A percentile compares a stretch with the other conserved stretches of the same genome.
Evolutionary conservation across 202 grass and related monocot species (phyloP).

Genomic region (Carex sylvatica): DNA sequence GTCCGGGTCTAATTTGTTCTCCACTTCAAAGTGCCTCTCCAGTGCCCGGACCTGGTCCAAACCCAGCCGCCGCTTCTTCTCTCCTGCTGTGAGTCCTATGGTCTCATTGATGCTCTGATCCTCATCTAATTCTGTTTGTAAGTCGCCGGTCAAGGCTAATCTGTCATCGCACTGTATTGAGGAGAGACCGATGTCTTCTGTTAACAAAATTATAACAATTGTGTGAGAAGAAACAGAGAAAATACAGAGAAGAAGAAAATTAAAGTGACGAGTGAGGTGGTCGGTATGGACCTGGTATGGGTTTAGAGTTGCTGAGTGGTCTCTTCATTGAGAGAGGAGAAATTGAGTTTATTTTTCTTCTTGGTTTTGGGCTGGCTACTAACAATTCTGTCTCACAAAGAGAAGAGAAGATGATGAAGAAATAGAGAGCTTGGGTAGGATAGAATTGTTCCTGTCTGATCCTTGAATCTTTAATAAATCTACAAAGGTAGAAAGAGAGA

Average conservation of each 20-base stretch:
- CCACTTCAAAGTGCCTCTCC: slow-evolving; percentile 76
- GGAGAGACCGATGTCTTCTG: not conserved
- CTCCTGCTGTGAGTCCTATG: not conserved
- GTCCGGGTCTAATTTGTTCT: slow-evolving; percentile 93
- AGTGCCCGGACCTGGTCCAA: slow-evolving; percentile 78
- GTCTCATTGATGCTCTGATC: slow-evolving; percentile 11
- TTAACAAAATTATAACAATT: slow-evolving; percentile 24
- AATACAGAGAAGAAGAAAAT: slow-evolving; percentile 7
- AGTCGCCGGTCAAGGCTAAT: not conserved
- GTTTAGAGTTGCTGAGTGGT: slow-evolving; percentile 4
- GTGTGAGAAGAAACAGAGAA: slow-evolving; percentile 16
- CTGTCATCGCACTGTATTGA: not conserved
- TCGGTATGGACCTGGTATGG: not conserved
- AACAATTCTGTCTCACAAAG: not conserved
- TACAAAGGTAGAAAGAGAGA: not conserved
- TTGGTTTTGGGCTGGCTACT: not conserved
- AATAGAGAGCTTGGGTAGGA: slow-evolving; percentile 30
- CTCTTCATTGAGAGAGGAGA: not conserved
- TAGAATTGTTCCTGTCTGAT: slow-evolving; percentile 22
- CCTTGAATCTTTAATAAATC: slow-evolving; percentile 32
- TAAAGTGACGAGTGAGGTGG: not conserved
- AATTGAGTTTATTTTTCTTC: slow-evolving; percentile 9
- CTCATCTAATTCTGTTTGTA: slow-evolving; percentile 25
- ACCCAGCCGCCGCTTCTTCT: slow-evolving; percentile 81
- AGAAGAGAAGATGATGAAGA: not conserved